Evolutionary conservation across 2,329 filamentous ascomycete genomes (phyloP).

Genomic region (Esteya vermicola): DNA sequence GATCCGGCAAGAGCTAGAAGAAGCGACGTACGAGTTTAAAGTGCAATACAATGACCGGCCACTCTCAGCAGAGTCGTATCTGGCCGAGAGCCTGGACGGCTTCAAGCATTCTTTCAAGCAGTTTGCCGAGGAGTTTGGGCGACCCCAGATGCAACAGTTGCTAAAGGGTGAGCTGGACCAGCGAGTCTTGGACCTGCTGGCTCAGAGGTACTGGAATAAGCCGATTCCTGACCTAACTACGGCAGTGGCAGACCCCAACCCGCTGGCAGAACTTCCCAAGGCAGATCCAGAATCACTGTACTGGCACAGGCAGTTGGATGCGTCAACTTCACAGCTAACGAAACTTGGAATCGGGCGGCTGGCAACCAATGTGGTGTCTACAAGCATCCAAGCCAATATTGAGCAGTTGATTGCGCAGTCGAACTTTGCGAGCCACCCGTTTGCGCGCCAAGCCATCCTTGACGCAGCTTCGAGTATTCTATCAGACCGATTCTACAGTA

Average conservation of each 20-base stretch:
- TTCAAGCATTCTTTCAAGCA: conserved; percentile 98
- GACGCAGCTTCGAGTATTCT: conserved; percentile 83
- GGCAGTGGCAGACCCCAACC: conserved; percentile 52
- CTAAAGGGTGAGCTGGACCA: conserved; percentile 90
- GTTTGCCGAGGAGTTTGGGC: conserved; percentile 79
- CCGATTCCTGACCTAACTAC: conserved; percentile 72
- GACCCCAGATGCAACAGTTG: conserved; percentile 75
- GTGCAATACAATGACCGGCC: conserved; percentile 98
- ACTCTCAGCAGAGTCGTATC: conserved; percentile 86
- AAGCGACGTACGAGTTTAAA: conserved; percentile 97
- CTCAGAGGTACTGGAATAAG: conserved; percentile 94
- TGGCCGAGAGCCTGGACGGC: conserved; percentile 84
- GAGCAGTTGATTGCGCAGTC: conserved; percentile 66
- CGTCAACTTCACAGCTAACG: conserved; percentile 76
- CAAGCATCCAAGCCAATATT: conserved; percentile 72
- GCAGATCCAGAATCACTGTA: conserved; percentile 74
- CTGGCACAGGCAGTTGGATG: conserved; percentile 90
- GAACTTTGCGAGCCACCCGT: conserved; percentile 80
- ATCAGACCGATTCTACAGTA: conserved; percentile 91
- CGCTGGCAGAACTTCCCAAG: conserved; percentile 65
- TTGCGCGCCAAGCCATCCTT: conserved; percentile 81
- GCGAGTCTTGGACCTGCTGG: conserved; percentile 81
- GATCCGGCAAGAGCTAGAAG: conserved; percentile 87
- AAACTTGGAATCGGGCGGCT: conserved; percentile 88
- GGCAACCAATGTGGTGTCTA: conserved; percentile 81